Evolutionary conservation across 331 rosid species (phyloP).

Genomic region (Rosa hybrid): DNA sequence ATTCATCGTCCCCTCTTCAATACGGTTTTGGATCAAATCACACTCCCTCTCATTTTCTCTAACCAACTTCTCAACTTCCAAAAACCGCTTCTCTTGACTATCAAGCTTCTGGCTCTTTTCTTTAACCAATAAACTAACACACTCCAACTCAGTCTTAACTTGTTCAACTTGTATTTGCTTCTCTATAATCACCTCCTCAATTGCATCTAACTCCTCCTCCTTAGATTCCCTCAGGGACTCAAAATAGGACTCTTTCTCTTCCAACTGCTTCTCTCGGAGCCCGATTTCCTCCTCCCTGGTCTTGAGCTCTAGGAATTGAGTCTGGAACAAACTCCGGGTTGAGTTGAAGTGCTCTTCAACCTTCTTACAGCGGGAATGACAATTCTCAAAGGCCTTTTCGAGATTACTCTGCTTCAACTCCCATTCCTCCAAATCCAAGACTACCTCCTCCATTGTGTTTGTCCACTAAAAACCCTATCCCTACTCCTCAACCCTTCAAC

Average conservation of each 20-base stretch:
- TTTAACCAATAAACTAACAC: neutral
- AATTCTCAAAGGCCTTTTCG: neutral
- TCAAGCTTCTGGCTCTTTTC: no score
- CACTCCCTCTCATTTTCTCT: no score
- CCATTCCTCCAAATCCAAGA: slow-evolving; percentile 19
- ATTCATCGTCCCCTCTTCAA: no score
- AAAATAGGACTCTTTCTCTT: neutral
- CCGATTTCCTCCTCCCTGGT: slow-evolving; percentile 26
- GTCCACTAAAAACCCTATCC: neutral
- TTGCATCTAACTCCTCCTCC: neutral
- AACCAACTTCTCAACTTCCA: no score
- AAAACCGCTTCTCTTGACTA: no score
- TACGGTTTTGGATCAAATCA: no score
- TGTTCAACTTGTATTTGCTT: slow-evolving; percentile 1
- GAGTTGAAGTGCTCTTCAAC: neutral
- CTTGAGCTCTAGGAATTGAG: slow-evolving; percentile 1
- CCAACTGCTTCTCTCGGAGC: neutral
- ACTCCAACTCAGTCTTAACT: neutral
- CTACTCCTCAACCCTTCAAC: neutral
- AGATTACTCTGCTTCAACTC: slow-evolving; percentile 26
- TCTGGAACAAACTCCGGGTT: neutral
- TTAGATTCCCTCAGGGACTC: neutral
- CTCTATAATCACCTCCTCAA: slow-evolving; percentile 11
- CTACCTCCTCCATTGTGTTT: slow-evolving; percentile 28
- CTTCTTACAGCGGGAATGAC: neutral